Evolutionary conservation across 768 basidiomycete genomes (phyloP), one percentile per base, ranked within the genome.

Genomic region (Tremella fuciformis): DNA sequence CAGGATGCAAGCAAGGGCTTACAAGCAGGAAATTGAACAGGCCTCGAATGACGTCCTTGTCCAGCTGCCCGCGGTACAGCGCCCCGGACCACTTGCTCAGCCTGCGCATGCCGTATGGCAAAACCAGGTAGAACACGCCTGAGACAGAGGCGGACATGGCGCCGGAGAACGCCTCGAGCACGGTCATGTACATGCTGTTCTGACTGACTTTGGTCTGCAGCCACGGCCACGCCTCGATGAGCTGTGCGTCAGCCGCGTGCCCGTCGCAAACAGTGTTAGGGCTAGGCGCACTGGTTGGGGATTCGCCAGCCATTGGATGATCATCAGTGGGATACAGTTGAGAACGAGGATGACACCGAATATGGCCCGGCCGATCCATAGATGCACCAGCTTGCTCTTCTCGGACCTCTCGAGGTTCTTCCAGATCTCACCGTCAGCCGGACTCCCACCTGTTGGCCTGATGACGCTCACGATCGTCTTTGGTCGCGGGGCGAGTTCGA

Each of bases 281-380:
- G 39, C 13, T 22, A 1, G 13, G 1, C 71, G 57, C 41, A 73
- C 69, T 8, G 53, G 50, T 8, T 60, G 52, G 16, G 69, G 47
- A 51, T 73, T 73, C 3, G 71, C 65, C 29, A 73, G 51, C 0
- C 66, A 16, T 1, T 61, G 58, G 55, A 73, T 67, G 22, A 57
- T 41, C 63, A 73, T 66, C 25, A 73, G 56, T 3, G 71, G 71
- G 4, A 70, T 50, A 18, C 67, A 67, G 52, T 73, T 70, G 50
- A 70, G 13, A 16, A 67, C 50, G 46, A 60, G 67, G 18, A 73
- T 60, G 38, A 63, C 22, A 21, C 56, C 39, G 7, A 70, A 47
- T 6, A 57, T 50, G 7, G 62, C 19, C n/a, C 58, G 60, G 18
- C 67, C 71, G 2, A 58, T 58, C 2, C 59, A 51, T 9, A 50